Conservation (phyloP, 768 basidiomycete species). For the Rhodocollybia butyracea region DNA sequence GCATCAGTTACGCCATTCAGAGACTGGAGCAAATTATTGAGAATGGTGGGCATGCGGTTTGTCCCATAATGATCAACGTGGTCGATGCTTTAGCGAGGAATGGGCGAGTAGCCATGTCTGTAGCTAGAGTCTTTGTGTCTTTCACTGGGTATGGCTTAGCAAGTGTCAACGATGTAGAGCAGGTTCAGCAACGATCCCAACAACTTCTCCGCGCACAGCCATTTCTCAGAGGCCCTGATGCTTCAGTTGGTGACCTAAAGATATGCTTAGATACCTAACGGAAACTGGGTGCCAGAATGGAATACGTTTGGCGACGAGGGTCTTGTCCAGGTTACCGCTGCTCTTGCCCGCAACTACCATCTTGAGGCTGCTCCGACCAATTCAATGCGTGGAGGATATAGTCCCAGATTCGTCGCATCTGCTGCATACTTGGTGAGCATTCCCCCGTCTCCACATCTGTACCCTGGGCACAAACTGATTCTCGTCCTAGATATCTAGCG, state of each 20-base stretch:
- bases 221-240: background rate
- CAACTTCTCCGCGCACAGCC: background rate
- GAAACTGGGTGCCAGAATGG: background rate
- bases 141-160: background rate
- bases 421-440: background rate
- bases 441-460: background rate
- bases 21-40: background rate
- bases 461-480: background rate
- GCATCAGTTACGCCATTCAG: background rate
- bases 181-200: background rate
- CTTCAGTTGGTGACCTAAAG: background rate
- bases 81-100: background rate
- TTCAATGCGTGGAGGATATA: background rate
- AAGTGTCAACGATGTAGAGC: background rate
- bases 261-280: background rate
- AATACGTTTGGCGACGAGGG: background rate
- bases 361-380: background rate
- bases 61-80: background rate
- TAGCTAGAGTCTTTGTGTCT: background rate
- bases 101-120: background rate
- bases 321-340: background rate
- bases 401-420: background rate
- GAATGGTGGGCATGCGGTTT: background rate
- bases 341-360: background rate
- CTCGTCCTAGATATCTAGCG: background rate